Conservation (phyloP, 2,329 filamentous ascomycete genomes). For the Seiridium unicorne region DNA sequence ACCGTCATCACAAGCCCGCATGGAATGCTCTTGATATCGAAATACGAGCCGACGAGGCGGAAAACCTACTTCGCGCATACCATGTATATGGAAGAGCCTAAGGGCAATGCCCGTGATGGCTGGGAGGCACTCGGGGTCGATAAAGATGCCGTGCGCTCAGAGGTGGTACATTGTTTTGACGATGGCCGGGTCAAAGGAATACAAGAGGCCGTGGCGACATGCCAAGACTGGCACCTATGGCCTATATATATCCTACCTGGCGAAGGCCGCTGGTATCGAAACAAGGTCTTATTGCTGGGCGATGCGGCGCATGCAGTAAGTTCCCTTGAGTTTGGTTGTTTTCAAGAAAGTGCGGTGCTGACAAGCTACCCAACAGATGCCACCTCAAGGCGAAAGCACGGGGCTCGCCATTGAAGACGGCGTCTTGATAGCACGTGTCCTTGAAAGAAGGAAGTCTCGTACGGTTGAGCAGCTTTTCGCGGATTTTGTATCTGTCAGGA, state of each 20-base stretch:
- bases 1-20: slow-evolving; percentile 17
- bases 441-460: background rate
- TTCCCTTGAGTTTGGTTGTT: background rate
- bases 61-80: slow-evolving; percentile 18
- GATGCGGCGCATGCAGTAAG: slow-evolving; percentile 17
- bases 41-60: slow-evolving; percentile 15
- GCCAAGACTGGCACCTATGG: slow-evolving; percentile 22
- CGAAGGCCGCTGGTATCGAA: slow-evolving; percentile 10
- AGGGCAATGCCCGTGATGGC: slow-evolving; percentile 15
- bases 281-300: slow-evolving; percentile 12
- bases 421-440: background rate
- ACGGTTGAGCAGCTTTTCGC: background rate
- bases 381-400: background rate
- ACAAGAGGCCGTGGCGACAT: slow-evolving; percentile 15
- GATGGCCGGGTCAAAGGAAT: slow-evolving; percentile 15
- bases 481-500: background rate
- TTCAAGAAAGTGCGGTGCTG: background rate
- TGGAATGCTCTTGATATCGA: slow-evolving; percentile 18
- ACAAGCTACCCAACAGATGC: background rate
- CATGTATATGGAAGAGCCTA: slow-evolving; percentile 16
- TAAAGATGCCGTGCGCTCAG: slow-evolving; percentile 15
- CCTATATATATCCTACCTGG: slow-evolving; percentile 13
- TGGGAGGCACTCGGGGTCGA: slow-evolving; percentile 20
- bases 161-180: slow-evolving; percentile 13
- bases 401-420: background rate